Conservation (phyloP, 805 yeast species). For the Kluyveromyces siamensis region DNA sequence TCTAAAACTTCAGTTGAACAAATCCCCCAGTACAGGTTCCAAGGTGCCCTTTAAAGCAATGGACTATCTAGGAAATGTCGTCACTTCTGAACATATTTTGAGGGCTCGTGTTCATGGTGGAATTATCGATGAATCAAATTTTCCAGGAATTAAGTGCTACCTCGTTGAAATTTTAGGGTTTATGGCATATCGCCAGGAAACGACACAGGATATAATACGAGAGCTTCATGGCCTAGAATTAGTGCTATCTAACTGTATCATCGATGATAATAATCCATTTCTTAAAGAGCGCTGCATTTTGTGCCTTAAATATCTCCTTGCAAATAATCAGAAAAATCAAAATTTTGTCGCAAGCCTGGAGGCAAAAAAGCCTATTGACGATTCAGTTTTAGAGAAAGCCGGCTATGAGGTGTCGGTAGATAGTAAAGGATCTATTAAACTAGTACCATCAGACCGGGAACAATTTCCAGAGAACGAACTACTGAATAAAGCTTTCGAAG, state of each 20-base stretch:
- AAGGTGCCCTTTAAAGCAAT: conserved; percentile 15
- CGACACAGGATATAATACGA: conserved; percentile 61
- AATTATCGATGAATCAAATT: conserved; percentile 28
- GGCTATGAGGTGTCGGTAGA: conserved; percentile 71
- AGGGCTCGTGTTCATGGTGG: conserved; percentile 18
- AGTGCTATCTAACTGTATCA: conserved; percentile 69
- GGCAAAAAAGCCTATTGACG: conserved; percentile 57
- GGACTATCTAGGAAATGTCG: conserved; percentile 16
- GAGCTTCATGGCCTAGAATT: conserved; percentile 59
- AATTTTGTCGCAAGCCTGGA: conserved; percentile 67
- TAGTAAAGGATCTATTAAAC: conserved; percentile 53
- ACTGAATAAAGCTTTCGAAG: not conserved
- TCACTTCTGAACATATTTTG: conserved; percentile 24
- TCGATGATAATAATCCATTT: conserved; percentile 84
- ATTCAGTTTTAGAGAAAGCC: conserved; percentile 51
- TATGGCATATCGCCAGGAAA: conserved; percentile 41
- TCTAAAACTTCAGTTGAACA: conserved; percentile 22
- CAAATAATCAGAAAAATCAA: conserved; percentile 62
- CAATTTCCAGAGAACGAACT: not conserved
- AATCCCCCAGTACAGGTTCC: conserved; percentile 12
- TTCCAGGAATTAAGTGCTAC: conserved; percentile 60
- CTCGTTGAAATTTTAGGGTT: conserved; percentile 58
- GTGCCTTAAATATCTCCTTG: conserved; percentile 61
- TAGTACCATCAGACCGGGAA: conserved; percentile 16
- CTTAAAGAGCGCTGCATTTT: conserved; percentile 78